Percentiles rank a stretch among this genome's conserved stretches.
These are phyloP conservation scores for Hymenochaete sp. DNA, from an alignment of 1,284 basidiomycete species.

Conservation along the genomic window DNA sequence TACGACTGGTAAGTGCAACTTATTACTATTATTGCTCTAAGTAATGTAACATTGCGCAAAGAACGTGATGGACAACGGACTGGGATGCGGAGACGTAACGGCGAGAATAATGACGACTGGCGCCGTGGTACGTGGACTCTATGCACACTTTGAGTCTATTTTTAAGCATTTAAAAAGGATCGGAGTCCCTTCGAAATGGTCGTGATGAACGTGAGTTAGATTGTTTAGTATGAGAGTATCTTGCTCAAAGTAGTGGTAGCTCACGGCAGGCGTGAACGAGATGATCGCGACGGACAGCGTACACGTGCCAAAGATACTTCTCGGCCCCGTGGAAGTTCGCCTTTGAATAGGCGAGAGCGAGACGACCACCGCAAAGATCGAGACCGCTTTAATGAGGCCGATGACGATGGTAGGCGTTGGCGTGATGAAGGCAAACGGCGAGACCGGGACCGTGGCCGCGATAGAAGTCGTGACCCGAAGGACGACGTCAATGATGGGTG, in stretches of 20 bases:
- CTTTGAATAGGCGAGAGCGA: constrained; percentile 28
- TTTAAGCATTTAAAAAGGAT: constrained; percentile 26
- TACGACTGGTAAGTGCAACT: constrained; percentile 31
- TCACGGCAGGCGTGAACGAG: constrained; percentile 46
- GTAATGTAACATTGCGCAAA: constrained; percentile 1
- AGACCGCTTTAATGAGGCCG: constrained; percentile 17
- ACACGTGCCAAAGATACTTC: constrained; percentile 16
- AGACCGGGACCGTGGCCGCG: constrained; percentile 32
- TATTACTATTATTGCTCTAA: background rate
- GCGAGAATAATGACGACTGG: constrained; percentile 72
- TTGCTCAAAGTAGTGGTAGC: constrained; percentile 25
- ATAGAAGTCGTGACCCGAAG: constrained; percentile 29
- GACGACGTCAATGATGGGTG: constrained; percentile 36
- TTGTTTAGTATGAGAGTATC: constrained; percentile 7
- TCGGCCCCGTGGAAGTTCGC: constrained; percentile 14
- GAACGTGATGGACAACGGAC: constrained; percentile 14
- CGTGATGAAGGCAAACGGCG: constrained; percentile 27
- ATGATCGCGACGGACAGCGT: constrained; percentile 38
- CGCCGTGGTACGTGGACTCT: constrained; percentile 48
- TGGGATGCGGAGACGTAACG: constrained; percentile 51
- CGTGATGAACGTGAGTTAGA: constrained; percentile 53
- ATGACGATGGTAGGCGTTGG: constrained; percentile 17
- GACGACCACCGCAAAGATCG: constrained; percentile 25
- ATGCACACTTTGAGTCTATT: background rate
- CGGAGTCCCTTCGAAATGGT: constrained; percentile 41